A percentile compares a stretch with the other conserved stretches of the same genome.
phyloP scores from a whole-genome alignment of 2,329 filamentous ascomycete species.

The Arthrobotrys conoides region DNA sequence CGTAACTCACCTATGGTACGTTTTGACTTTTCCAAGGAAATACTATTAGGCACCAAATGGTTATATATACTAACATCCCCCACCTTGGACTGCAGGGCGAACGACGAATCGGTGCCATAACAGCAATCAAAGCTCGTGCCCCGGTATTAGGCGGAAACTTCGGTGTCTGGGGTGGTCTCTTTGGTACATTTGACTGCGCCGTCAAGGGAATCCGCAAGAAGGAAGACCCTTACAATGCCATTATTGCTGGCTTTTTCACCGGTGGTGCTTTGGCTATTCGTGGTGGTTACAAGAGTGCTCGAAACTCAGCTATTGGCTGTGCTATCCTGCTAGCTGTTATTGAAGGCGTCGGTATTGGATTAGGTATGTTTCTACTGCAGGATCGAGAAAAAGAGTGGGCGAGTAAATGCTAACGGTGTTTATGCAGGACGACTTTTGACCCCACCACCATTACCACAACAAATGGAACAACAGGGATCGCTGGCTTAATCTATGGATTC shows the following conservation, averaged over 20 bases:
- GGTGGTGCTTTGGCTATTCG: slow-evolving; percentile 91
- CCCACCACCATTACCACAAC: slow-evolving; percentile 55
- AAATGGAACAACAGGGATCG: slow-evolving; percentile 54
- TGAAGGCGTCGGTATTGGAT: slow-evolving; percentile 80
- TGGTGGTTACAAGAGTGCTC: slow-evolving; percentile 89
- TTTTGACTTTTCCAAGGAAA: background rate
- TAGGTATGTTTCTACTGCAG: slow-evolving; percentile 27
- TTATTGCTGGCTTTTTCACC: slow-evolving; percentile 97
- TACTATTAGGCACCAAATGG: background rate
- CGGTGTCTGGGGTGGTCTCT: slow-evolving; percentile 95
- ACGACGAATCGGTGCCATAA: slow-evolving; percentile 93
- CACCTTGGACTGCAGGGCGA: slow-evolving; percentile 77
- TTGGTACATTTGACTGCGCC: slow-evolving; percentile 95
- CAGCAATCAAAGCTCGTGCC: slow-evolving; percentile 96
- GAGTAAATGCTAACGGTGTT: slow-evolving; percentile 3
- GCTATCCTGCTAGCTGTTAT: slow-evolving; percentile 95
- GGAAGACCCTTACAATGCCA: slow-evolving; percentile 98
- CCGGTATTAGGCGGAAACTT: slow-evolving; percentile 98
- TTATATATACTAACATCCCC: background rate
- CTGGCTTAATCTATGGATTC: slow-evolving; percentile 26
- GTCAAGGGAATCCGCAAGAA: slow-evolving; percentile 95
- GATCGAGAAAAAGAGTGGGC: background rate
- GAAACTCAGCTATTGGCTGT: slow-evolving; percentile 96
- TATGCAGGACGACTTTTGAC: slow-evolving; percentile 48
- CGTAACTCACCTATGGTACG: slow-evolving; percentile 77